Evolutionary conservation across 768 basidiomycete species (phyloP).

Genomic region (Pleurotus citrinopileatus): DNA sequence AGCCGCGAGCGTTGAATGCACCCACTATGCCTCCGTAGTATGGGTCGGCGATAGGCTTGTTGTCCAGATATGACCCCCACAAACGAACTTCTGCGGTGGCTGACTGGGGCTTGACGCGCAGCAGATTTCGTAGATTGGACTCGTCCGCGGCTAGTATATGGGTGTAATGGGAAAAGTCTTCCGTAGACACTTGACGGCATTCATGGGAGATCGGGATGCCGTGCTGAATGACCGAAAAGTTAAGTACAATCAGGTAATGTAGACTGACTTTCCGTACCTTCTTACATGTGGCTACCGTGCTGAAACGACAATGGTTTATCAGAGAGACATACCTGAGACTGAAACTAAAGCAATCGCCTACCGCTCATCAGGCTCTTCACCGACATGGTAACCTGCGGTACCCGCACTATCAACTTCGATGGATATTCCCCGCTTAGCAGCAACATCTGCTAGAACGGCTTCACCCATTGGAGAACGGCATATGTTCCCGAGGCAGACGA

Average conservation of each 20-base stretch:
- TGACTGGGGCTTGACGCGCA: slow-evolving; percentile 45
- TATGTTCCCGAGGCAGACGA: slow-evolving; percentile 80
- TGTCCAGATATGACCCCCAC: slow-evolving; percentile 80
- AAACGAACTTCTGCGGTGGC: slow-evolving; percentile 65
- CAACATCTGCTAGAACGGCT: slow-evolving; percentile 74
- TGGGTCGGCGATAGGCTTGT: slow-evolving; percentile 75
- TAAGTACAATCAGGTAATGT: not conserved
- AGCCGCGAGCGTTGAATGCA: slow-evolving; percentile 11
- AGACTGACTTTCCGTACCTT: slow-evolving; percentile 43
- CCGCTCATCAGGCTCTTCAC: slow-evolving; percentile 84
- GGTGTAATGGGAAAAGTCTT: slow-evolving; percentile 75
- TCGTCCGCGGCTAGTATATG: slow-evolving; percentile 87
- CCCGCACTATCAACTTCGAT: slow-evolving; percentile 82
- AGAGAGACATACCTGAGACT: not conserved
- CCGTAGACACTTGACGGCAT: slow-evolving; percentile 61
- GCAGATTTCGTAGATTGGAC: slow-evolving; percentile 64
- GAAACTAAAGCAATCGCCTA: slow-evolving; percentile 23
- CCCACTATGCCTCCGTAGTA: slow-evolving; percentile 74
- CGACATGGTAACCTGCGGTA: slow-evolving; percentile 80
- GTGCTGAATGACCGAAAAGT: slow-evolving; percentile 45
- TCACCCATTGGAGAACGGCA: slow-evolving; percentile 93
- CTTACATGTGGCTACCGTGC: slow-evolving; percentile 67
- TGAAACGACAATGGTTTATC: slow-evolving; percentile 1
- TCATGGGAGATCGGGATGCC: slow-evolving; percentile 65
- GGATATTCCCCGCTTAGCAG: slow-evolving; percentile 60